phyloP scores from a whole-genome alignment of 176 grass and related monocot species.

The Alloteropsis semialata region DNA sequence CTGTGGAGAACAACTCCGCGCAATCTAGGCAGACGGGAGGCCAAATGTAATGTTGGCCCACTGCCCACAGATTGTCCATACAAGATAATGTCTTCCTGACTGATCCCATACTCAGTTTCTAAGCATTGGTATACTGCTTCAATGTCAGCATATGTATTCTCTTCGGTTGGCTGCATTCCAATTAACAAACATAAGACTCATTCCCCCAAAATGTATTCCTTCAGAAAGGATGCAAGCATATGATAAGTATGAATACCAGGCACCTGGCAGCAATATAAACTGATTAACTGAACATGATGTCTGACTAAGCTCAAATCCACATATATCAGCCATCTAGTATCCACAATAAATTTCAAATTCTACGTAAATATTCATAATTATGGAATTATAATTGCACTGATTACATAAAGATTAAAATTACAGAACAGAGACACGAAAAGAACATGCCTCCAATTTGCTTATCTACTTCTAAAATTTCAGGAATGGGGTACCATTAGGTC shows the following conservation, averaged over 20 bases:
- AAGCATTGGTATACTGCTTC: constrained; percentile 97
- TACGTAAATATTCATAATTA: background rate
- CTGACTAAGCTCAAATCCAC: constrained; percentile 27
- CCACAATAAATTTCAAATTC: constrained; percentile 11
- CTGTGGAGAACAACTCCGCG: constrained; percentile 96
- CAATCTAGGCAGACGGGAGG: constrained; percentile 78
- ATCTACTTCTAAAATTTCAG: background rate
- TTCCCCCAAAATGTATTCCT: background rate
- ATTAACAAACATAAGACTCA: constrained; percentile 36
- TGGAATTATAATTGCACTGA: constrained; percentile 2
- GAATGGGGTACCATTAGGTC: background rate
- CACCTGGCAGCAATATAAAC: constrained; percentile 13
- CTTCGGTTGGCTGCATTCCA: constrained; percentile 75
- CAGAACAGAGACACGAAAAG: background rate
- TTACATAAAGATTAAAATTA: background rate
- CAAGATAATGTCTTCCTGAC: constrained; percentile 94
- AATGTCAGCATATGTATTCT: constrained; percentile 97
- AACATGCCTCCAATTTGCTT: background rate
- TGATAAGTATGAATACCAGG: background rate
- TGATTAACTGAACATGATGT: constrained; percentile 18
- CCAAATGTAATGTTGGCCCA: constrained; percentile 91
- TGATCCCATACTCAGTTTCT: constrained; percentile 89
- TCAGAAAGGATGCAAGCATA: background rate
- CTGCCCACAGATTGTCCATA: constrained; percentile 99
- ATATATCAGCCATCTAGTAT: constrained; percentile 1